Evolutionary conservation across 164 flowering plant genomes (phyloP).

Genomic region (Stephania cephalantha): DNA sequence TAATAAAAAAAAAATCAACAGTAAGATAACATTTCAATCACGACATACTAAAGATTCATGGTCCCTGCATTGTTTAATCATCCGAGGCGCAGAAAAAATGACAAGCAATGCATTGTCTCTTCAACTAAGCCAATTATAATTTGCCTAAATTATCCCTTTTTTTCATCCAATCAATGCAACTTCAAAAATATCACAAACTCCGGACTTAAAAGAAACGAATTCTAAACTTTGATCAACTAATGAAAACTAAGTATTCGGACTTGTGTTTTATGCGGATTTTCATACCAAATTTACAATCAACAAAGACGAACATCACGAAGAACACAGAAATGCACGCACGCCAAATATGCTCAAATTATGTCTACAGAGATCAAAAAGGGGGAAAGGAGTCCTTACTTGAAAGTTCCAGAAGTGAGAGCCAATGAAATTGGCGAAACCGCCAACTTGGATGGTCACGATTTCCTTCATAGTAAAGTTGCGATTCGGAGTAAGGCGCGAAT

Average conservation of each 20-base stretch:
- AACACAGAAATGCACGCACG: background rate
- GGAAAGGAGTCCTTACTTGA: conserved; percentile 38
- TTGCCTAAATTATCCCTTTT: too few relatives aligned
- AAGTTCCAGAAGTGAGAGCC: conserved; percentile 98
- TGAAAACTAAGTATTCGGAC: background rate
- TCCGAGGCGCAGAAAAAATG: too few relatives aligned
- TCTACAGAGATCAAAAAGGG: background rate
- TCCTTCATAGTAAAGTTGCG: conserved; percentile 47
- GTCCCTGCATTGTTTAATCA: too few relatives aligned
- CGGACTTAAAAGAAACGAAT: background rate
- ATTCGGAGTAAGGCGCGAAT: too few relatives aligned
- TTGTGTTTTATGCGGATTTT: background rate
- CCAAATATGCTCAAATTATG: background rate
- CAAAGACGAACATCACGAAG: background rate
- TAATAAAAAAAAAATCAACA: too few relatives aligned
- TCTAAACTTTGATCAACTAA: background rate
- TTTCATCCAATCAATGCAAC: too few relatives aligned
- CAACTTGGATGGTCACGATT: conserved; percentile 78
- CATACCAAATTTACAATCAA: too few relatives aligned
- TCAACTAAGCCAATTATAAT: too few relatives aligned
- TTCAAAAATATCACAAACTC: too few relatives aligned
- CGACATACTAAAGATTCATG: too few relatives aligned
- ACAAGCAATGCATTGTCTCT: too few relatives aligned
- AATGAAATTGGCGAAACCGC: conserved; percentile 70
- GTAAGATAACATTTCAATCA: too few relatives aligned